Evolutionary conservation across 2,329 filamentous ascomycete species (phyloP).

Genomic region (Delphinella strobiligena): DNA sequence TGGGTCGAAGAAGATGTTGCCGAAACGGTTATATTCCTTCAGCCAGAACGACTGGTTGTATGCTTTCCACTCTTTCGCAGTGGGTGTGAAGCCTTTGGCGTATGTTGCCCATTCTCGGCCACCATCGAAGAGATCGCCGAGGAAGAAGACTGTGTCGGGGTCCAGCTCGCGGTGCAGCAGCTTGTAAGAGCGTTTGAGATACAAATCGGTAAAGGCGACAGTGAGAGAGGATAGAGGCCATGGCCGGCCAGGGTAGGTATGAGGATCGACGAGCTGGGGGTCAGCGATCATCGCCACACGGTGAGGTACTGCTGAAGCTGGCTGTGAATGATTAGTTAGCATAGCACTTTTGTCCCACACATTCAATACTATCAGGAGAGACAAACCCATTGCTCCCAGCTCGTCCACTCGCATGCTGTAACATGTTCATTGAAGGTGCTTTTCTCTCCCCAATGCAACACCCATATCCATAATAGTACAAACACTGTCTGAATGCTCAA

Average conservation of each 20-base stretch:
- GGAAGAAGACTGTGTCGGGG: constrained; percentile 82
- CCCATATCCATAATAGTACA: constrained; percentile 54
- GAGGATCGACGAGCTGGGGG: constrained; percentile 82
- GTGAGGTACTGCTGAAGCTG: constrained; percentile 65
- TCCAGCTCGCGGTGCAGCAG: constrained; percentile 61
- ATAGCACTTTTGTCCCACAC: background rate
- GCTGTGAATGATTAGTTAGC: constrained; percentile 39
- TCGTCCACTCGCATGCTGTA: constrained; percentile 63
- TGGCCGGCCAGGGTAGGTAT: constrained; percentile 81
- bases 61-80: constrained; percentile 56
- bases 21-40: constrained; percentile 73
- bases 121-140: constrained; percentile 92
- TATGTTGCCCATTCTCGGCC: constrained; percentile 81
- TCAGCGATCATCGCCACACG: constrained; percentile 77
- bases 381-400: constrained; percentile 86
- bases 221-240: constrained; percentile 59
- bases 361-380: background rate
- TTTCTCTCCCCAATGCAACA: constrained; percentile 76
- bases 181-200: constrained; percentile 72
- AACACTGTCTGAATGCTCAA: constrained; percentile 37
- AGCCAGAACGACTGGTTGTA: constrained; percentile 81
- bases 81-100: constrained; percentile 28
- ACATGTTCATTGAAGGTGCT: constrained; percentile 63
- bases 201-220: constrained; percentile 72
- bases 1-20: constrained; percentile 60